Evolutionary conservation across 805 yeast species (phyloP).

Genomic region (Kuraishia piskuri): DNA sequence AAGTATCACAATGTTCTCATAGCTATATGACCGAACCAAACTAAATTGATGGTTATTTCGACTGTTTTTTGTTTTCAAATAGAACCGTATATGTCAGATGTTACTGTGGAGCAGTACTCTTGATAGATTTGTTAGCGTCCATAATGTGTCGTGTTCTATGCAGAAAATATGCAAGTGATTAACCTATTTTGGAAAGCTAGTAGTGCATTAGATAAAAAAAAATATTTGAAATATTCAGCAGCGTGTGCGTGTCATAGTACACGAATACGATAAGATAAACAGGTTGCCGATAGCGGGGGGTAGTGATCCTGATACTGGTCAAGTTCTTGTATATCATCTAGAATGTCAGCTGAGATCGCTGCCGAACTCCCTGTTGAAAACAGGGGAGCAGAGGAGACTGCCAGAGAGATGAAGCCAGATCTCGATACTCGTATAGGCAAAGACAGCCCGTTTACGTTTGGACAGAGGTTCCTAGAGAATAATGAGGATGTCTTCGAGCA

Average conservation of each 20-base stretch:
- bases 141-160: not conserved
- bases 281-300: no score
- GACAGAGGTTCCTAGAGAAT: slow-evolving; percentile 67
- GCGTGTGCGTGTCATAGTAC: not conserved
- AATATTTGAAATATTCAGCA: not conserved
- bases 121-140: not conserved
- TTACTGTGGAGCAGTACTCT: not conserved
- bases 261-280: not conserved
- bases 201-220: not conserved
- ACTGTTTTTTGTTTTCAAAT: no score
- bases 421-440: slow-evolving; percentile 62
- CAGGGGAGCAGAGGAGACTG: not conserved
- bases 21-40: no score
- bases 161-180: not conserved
- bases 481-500: slow-evolving; percentile 82
- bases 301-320: no score
- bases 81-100: not conserved
- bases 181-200: not conserved
- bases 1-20: no score
- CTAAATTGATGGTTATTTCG: no score
- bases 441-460: slow-evolving; percentile 87
- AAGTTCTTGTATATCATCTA: no score
- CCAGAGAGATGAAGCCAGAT: slow-evolving; percentile 28
- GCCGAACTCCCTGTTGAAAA: no score
- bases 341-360: not conserved